Evolutionary conservation across 73 alveolate genomes (phyloP).

Genomic region (Effrenium voratum): DNA sequence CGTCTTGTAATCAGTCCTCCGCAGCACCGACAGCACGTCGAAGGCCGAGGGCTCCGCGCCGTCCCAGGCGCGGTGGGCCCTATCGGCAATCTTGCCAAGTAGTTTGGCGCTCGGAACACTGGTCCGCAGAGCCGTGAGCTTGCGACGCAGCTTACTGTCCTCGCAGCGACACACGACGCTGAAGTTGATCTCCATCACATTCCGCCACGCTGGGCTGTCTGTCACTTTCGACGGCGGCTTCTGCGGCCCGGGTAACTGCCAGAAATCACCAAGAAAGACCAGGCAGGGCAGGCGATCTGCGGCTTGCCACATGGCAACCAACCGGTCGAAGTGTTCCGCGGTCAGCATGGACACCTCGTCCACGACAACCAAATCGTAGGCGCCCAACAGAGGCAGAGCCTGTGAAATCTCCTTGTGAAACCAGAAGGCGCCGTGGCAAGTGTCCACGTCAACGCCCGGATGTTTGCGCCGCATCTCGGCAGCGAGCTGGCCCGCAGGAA

Average conservation of each 20-base stretch:
- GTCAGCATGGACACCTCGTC: too few species aligned
- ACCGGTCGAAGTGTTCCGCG: not conserved
- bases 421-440: too few species aligned
- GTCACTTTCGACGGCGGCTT: not conserved
- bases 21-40: not conserved
- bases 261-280: not conserved
- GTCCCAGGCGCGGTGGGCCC: slow-evolving; percentile 2
- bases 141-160: not conserved
- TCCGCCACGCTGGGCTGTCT: not conserved
- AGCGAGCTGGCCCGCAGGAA: too few species aligned
- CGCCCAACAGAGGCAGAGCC: too few species aligned
- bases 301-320: not conserved
- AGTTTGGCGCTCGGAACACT: not conserved
- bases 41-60: not conserved
- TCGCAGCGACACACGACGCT: not conserved
- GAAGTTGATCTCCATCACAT: not conserved
- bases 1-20: not conserved
- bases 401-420: too few species aligned
- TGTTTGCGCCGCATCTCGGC: too few species aligned
- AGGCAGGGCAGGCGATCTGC: slow-evolving; percentile 13
- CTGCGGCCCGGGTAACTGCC: not conserved
- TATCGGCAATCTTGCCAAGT: not conserved
- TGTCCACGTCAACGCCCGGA: too few species aligned
- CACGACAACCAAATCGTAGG: too few species aligned
- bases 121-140: not conserved